Evolutionary conservation across 352 stramenopile species (phyloP), one percentile per base, ranked within the genome.

Genomic region (Globisporangium heterothallicum): DNA sequence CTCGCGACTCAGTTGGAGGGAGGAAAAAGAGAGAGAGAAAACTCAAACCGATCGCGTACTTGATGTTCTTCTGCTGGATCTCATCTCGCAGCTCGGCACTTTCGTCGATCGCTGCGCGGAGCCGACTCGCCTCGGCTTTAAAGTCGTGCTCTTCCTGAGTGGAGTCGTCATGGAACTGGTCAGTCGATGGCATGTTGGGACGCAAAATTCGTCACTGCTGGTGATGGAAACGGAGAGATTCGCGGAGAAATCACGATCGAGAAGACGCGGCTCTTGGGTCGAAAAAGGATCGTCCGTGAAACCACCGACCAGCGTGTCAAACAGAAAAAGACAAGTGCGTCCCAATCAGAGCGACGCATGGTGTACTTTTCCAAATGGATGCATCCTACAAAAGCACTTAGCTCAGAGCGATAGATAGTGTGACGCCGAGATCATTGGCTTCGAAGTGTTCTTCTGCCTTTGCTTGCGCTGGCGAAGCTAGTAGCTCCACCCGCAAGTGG

Each of bases 31-130:
- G 18, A 19, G 7, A 4, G 2, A 72, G 65, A n/a, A n/a, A n/a
- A n/a, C n/a, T n/a, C n/a, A n/a, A n/a, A n/a, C n/a, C n/a, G n/a
- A n/a, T n/a, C n/a, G n/a, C n/a, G 7, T 46, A 79, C 71, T 81
- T 87, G 51, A 70, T 64, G 49, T 92, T 92, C 50, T 72, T 78
- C 47, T 88, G 78, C 59, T 90, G 78, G 3, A 90, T 59, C 57
- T 85, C 74, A 13, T 90, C 78, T 4, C 69, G 73, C 19, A 71
- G 55, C 42, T 88, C 71, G 26, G 61, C 52, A 24, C 72, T 70
- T 41, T 86, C 71, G 8, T 74, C 51, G 49, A 90, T 86, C 8
- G 66, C 65, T 0, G 54, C 51, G 16, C 74, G 78, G 24, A 92
- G 64, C 13, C 74, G 61, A 18, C 48, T 51, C 4, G 60, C 65